Evolutionary conservation across 2,329 filamentous ascomycete species (phyloP).

Genomic region (Xylaria arbuscula): DNA sequence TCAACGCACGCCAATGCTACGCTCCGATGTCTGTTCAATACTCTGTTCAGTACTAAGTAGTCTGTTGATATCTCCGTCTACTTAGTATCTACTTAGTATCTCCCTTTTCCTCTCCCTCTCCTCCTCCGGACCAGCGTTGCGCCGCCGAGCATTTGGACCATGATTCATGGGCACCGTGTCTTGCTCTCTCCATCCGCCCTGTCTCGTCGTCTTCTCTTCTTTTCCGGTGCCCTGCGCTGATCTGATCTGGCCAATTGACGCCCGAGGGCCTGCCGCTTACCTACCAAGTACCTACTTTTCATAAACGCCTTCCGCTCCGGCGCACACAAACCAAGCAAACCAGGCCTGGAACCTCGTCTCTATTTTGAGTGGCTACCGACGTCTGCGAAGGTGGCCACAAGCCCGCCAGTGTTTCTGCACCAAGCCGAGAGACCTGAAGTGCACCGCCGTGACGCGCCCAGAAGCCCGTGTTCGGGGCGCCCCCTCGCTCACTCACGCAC

Average conservation of each 20-base stretch:
- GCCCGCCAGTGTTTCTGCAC: conserved; percentile 32
- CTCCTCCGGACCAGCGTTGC: neutral
- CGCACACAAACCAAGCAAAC: conserved; percentile 25
- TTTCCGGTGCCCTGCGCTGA: neutral
- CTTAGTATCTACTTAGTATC: neutral
- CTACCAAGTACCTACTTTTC: conserved; percentile 20
- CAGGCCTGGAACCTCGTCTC: conserved; percentile 27
- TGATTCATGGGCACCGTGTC: conserved; percentile 1
- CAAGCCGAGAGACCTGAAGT: conserved; percentile 29
- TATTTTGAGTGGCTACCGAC: conserved; percentile 36
- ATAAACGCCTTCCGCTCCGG: conserved; percentile 20
- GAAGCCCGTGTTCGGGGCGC: conserved; percentile 6
- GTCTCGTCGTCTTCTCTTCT: neutral
- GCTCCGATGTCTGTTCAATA: conserved; percentile 16
- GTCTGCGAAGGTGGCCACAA: conserved; percentile 25
- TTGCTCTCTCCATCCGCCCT: neutral
- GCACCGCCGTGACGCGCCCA: conserved; percentile 22
- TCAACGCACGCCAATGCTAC: conserved; percentile 29
- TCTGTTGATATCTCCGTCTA: conserved; percentile 10
- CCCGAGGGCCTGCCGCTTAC: conserved; percentile 23
- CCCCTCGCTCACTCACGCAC: conserved; percentile 1
- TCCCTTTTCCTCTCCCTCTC: neutral
- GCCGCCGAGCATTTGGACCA: neutral
- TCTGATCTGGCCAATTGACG: conserved; percentile 1
- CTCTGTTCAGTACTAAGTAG: no score